Evolutionary conservation across 257 asterid genomes (phyloP).

Genomic region (Jacaranda mimosifolia): DNA sequence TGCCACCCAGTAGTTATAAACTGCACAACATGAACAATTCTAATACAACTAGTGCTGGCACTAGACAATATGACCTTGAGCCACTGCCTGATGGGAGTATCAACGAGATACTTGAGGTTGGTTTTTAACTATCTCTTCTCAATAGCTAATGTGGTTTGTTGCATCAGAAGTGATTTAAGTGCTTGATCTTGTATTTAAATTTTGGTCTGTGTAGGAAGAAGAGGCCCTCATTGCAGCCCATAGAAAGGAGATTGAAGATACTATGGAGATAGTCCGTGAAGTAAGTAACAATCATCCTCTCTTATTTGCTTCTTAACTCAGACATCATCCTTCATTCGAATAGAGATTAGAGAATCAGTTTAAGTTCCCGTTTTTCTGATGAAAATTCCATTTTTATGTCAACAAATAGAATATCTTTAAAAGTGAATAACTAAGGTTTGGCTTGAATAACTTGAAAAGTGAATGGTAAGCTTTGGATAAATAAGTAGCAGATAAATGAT

Average conservation of each 20-base stretch:
- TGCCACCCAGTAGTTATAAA: slow-evolving; percentile 54
- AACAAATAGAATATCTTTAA: background rate
- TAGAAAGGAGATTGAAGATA: slow-evolving; percentile 94
- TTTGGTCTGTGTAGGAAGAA: slow-evolving; percentile 69
- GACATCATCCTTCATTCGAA: slow-evolving; percentile 1
- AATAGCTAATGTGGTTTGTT: background rate
- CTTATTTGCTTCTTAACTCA: slow-evolving; percentile 2
- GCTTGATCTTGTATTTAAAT: slow-evolving; percentile 20
- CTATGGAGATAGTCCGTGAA: slow-evolving; percentile 97
- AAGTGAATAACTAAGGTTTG: background rate
- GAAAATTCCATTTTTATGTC: background rate
- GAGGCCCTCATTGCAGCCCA: slow-evolving; percentile 95
- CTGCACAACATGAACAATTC: slow-evolving; percentile 53
- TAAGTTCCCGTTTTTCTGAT: background rate
- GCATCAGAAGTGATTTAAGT: slow-evolving; percentile 11
- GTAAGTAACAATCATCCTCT: slow-evolving; percentile 48
- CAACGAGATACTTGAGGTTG: slow-evolving; percentile 91
- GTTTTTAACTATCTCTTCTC: slow-evolving; percentile 25
- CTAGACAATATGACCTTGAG: slow-evolving; percentile 59
- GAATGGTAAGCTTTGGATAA: background rate
- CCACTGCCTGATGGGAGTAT: slow-evolving; percentile 72
- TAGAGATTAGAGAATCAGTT: slow-evolving; percentile 10
- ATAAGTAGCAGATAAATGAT: background rate
- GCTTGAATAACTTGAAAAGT: background rate
- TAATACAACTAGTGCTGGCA: slow-evolving; percentile 47